These are phyloP conservation scores for Ganoderma meredithae DNA, from an alignment of 1,284 basidiomycete genomes.

Conservation along the genomic window DNA sequence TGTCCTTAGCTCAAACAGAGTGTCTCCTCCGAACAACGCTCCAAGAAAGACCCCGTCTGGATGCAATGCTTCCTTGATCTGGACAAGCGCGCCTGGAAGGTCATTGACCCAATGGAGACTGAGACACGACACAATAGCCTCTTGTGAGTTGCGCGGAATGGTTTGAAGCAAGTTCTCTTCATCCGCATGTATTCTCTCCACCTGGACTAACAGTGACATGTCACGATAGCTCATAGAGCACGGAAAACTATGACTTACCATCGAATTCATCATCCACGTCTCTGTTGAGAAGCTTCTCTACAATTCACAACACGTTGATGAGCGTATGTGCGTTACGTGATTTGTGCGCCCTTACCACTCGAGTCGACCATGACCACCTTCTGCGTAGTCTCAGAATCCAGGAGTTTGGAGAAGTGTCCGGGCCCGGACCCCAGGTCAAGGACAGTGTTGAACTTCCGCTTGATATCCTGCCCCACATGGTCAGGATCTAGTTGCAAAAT, in stretches of 20 bases:
- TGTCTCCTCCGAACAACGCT: slow-evolving; percentile 96
- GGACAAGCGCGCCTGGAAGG: slow-evolving; percentile 91
- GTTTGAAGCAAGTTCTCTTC: slow-evolving; percentile 77
- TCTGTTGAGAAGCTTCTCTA: slow-evolving; percentile 72
- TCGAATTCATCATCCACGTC: slow-evolving; percentile 81
- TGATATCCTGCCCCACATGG: slow-evolving; percentile 77
- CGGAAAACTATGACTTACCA: slow-evolving; percentile 52
- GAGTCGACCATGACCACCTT: slow-evolving; percentile 91
- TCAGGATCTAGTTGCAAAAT: neutral
- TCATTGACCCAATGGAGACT: slow-evolving; percentile 99
- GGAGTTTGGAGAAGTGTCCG: slow-evolving; percentile 88
- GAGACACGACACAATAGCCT: slow-evolving; percentile 92
- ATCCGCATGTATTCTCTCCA: slow-evolving; percentile 78
- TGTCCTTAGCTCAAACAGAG: slow-evolving; percentile 92
- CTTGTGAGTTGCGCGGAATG: slow-evolving; percentile 80
- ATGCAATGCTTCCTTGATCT: slow-evolving; percentile 86
- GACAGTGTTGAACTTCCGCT: slow-evolving; percentile 81
- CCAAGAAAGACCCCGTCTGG: slow-evolving; percentile 97
- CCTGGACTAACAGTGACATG: slow-evolving; percentile 59
- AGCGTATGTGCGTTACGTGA: neutral
- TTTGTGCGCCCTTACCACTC: slow-evolving; percentile 63
- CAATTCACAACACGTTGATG: slow-evolving; percentile 2
- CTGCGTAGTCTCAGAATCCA: slow-evolving; percentile 76
- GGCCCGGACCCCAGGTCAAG: slow-evolving; percentile 96
- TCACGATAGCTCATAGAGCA: neutral